Conservation (phyloP, 805 yeast species). For the Candida vaughaniae region DNA sequence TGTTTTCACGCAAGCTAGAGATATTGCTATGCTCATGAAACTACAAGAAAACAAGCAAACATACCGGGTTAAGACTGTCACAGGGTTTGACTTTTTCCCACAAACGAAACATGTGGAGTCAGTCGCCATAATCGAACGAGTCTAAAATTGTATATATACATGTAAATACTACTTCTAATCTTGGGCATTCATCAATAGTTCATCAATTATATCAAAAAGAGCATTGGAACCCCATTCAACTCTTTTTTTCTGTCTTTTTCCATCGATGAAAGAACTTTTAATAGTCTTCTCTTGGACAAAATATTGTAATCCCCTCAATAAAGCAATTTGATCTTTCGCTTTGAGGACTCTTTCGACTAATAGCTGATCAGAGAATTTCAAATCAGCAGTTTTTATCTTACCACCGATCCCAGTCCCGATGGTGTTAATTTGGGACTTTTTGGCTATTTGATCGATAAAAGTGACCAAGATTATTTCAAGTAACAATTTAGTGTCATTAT, state of each 20-base stretch:
- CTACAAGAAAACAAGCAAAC: slow-evolving; percentile 16
- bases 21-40: slow-evolving; percentile 28
- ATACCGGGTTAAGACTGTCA: slow-evolving; percentile 25
- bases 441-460: slow-evolving; percentile 63
- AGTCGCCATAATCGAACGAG: slow-evolving; percentile 44
- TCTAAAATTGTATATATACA: slow-evolving; percentile 1
- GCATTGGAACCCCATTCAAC: slow-evolving; percentile 67
- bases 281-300: slow-evolving; percentile 51
- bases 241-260: slow-evolving; percentile 55
- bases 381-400: slow-evolving; percentile 27
- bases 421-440: slow-evolving; percentile 52
- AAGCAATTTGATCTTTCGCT: slow-evolving; percentile 55
- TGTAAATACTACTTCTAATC: background rate
- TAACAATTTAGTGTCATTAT: slow-evolving; percentile 64
- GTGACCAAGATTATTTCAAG: slow-evolving; percentile 72
- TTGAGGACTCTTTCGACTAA: slow-evolving; percentile 51
- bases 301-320: slow-evolving; percentile 66
- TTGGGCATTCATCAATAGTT: slow-evolving; percentile 8
- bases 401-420: slow-evolving; percentile 43
- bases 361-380: slow-evolving; percentile 46
- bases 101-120: slow-evolving; percentile 61
- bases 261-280: slow-evolving; percentile 47
- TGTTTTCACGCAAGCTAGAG: slow-evolving; percentile 47
- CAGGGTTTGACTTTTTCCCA: slow-evolving; percentile 51
- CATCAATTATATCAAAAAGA: slow-evolving; percentile 48